phyloP scores from a whole-genome alignment of 257 asterid species.

The Agastache rugosa region DNA sequence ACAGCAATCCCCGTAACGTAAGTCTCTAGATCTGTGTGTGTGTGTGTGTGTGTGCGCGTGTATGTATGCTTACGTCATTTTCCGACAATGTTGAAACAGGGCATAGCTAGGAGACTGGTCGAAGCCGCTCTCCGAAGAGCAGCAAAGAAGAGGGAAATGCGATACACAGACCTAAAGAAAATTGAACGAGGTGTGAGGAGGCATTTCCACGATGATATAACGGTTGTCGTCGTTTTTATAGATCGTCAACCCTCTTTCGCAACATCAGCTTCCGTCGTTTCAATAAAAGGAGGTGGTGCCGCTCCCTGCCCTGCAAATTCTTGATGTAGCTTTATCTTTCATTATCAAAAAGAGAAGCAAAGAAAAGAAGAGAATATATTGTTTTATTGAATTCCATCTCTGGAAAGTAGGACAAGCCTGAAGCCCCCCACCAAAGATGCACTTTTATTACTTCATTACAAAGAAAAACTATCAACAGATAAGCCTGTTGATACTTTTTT shows the following conservation, averaged over 20 bases:
- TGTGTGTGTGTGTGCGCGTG: not conserved
- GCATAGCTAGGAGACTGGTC: slow-evolving; percentile 73
- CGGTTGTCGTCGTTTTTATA: slow-evolving; percentile 75
- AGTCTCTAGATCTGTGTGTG: slow-evolving; percentile 22
- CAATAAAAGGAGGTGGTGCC: slow-evolving; percentile 61
- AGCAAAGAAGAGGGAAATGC: slow-evolving; percentile 94
- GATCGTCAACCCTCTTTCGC: slow-evolving; percentile 49
- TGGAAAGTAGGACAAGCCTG: not conserved
- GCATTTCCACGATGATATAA: slow-evolving; percentile 95
- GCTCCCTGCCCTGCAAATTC: slow-evolving; percentile 42
- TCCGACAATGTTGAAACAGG: slow-evolving; percentile 48
- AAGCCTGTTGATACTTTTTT: not conserved
- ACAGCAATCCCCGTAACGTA: slow-evolving; percentile 68
- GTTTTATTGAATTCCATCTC: slow-evolving; percentile 25
- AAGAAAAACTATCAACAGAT: not conserved
- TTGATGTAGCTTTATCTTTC: slow-evolving; percentile 24
- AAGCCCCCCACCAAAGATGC: not conserved
- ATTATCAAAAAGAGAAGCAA: not conserved
- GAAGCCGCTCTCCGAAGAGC: slow-evolving; percentile 82
- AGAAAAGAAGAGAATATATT: not conserved
- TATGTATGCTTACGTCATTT: not conserved
- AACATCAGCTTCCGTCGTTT: slow-evolving; percentile 43
- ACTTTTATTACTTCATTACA: not conserved
- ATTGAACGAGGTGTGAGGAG: slow-evolving; percentile 90
- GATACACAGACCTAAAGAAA: slow-evolving; percentile 87